A percentile compares a stretch with the other conserved stretches of the same genome.
These are phyloP conservation scores for Azolla pinnata DNA, from an alignment of 75 land plant species.

Conservation along the genomic window DNA sequence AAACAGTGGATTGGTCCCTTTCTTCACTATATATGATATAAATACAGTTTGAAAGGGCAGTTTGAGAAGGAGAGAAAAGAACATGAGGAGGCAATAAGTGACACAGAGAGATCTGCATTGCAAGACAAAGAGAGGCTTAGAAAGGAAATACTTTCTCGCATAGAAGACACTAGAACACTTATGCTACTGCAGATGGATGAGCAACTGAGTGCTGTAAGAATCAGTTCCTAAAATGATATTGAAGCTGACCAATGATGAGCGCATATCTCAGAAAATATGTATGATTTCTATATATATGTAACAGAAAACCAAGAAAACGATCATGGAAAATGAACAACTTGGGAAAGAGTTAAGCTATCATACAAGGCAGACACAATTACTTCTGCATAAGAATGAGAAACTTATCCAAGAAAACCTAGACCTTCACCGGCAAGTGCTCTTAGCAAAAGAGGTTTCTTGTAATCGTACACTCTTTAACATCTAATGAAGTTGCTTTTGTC, in stretches of 20 bases:
- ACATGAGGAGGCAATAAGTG: conserved; percentile 21
- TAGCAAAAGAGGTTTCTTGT: conserved; percentile 22
- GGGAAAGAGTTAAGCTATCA: conserved; percentile 21
- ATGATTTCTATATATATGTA: not conserved
- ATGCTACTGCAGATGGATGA: conserved; percentile 26
- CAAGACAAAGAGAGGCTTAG: conserved; percentile 20
- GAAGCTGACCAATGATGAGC: too few relatives aligned
- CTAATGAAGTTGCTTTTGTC: too few relatives aligned
- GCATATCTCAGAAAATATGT: too few relatives aligned
- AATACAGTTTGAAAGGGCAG: conserved; percentile 14
- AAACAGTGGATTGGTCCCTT: not conserved
- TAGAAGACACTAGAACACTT: conserved; percentile 20
- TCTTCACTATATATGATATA: not conserved
- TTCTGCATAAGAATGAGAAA: conserved; percentile 25
- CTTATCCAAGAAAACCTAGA: conserved; percentile 19
- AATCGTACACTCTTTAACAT: not conserved
- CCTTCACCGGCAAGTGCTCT: conserved; percentile 12
- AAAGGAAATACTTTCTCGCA: conserved; percentile 21
- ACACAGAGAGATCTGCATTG: conserved; percentile 19
- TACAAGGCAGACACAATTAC: conserved; percentile 17
- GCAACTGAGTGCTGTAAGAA: conserved; percentile 29
- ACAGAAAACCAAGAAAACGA: conserved; percentile 40
- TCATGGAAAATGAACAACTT: conserved; percentile 25
- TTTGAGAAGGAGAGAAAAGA: conserved; percentile 23
- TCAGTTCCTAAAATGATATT: too few relatives aligned